These are phyloP conservation scores for Cercis canadensis DNA, from an alignment of 306 rosid genomes.

Conservation along the genomic window DNA sequence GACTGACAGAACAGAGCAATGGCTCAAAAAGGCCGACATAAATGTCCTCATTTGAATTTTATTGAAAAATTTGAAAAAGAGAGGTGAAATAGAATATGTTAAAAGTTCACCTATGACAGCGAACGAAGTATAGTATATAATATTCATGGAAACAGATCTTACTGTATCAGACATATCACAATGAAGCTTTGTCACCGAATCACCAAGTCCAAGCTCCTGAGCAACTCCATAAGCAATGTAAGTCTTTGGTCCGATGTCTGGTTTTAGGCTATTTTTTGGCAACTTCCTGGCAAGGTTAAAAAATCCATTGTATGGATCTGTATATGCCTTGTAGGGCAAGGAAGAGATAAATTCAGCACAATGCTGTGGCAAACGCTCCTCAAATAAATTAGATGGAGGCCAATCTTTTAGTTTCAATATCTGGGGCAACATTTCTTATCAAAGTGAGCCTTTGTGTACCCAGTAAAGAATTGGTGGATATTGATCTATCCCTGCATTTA, in stretches of 20 bases:
- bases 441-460: constrained; percentile 56
- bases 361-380: constrained; percentile 82
- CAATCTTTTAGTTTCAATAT: constrained; percentile 85
- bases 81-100: too few species aligned
- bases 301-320: constrained; percentile 62
- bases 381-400: constrained; percentile 83
- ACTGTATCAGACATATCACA: constrained; percentile 96
- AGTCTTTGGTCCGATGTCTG: constrained; percentile 94
- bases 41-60: not conserved
- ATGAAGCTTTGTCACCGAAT: constrained; percentile 92
- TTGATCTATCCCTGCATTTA: constrained; percentile 71
- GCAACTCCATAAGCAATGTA: constrained; percentile 86
- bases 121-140: constrained; percentile 4
- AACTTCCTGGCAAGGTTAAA: constrained; percentile 63
- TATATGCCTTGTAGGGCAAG: constrained; percentile 78
- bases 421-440: constrained; percentile 59
- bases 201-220: constrained; percentile 90
- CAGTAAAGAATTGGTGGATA: constrained; percentile 84
- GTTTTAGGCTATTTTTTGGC: constrained; percentile 43
- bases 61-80: not conserved
- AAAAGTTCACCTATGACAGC: not conserved
- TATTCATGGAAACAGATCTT: constrained; percentile 35
- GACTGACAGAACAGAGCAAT: not conserved
- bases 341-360: constrained; percentile 72
- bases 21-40: not conserved